phyloP scores from a whole-genome alignment of 1,139 yeast genomes.

The Blastobotrys raffinosifermentans region DNA sequence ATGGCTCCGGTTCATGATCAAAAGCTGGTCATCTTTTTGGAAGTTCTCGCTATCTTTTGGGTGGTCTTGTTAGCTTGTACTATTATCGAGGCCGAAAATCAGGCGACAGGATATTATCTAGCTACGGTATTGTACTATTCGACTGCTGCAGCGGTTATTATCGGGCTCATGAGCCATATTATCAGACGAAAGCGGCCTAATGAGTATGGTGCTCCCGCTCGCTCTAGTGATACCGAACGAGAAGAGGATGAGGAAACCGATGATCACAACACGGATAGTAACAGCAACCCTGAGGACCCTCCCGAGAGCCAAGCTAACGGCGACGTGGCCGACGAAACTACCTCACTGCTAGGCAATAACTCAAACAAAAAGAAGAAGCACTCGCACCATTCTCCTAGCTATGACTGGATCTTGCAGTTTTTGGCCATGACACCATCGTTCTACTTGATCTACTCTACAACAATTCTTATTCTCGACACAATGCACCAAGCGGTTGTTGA shows the following conservation, averaged over 20 bases:
- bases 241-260: conserved; percentile 1
- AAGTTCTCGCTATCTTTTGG: conserved; percentile 57
- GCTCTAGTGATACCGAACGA: conserved; percentile 1
- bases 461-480: conserved; percentile 51
- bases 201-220: not conserved
- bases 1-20: conserved; percentile 63
- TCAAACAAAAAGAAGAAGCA: not conserved
- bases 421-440: conserved; percentile 60
- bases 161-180: conserved; percentile 46
- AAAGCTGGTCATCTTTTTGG: conserved; percentile 59
- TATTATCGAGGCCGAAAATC: conserved; percentile 40
- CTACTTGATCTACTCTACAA: conserved; percentile 44
- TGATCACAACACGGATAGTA: no score
- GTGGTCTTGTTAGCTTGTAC: conserved; percentile 45
- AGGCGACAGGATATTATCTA: conserved; percentile 57
- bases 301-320: conserved; percentile 1
- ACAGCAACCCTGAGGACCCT: conserved; percentile 1
- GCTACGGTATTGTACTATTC: conserved; percentile 47
- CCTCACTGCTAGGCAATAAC: conserved; percentile 3
- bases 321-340: conserved; percentile 2
- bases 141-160: conserved; percentile 45
- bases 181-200: conserved; percentile 13
- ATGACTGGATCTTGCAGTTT: conserved; percentile 79
- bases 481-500: conserved; percentile 67
- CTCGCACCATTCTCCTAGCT: conserved; percentile 36